Percentiles rank a stretch among this genome's conserved stretches.
phyloP scores from a whole-genome alignment of 306 rosid genomes.

The Notholithocarpus densiflorus region DNA sequence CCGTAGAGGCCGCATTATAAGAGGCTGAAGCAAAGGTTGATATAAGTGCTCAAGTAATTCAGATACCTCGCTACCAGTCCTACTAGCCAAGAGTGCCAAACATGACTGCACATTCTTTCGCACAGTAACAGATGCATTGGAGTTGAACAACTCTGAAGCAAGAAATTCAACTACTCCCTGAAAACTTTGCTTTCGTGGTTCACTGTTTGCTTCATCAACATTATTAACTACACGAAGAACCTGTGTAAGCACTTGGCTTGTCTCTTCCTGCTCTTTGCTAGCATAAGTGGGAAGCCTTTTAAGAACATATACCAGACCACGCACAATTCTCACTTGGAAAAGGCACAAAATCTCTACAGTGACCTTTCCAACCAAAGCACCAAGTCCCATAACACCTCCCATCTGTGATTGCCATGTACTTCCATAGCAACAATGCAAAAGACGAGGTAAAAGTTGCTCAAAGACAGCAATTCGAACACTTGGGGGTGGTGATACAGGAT shows the following conservation, averaged over 20 bases:
- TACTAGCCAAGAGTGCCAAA: slow-evolving; percentile 89
- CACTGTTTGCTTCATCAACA: slow-evolving; percentile 98
- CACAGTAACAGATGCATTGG: slow-evolving; percentile 88
- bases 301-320: slow-evolving; percentile 88
- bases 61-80: slow-evolving; percentile 99
- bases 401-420: slow-evolving; percentile 97
- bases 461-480: slow-evolving; percentile 94
- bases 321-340: slow-evolving; percentile 91
- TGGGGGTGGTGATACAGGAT: slow-evolving; percentile 98
- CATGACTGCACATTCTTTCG: slow-evolving; percentile 96
- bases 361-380: slow-evolving; percentile 98
- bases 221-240: slow-evolving; percentile 98
- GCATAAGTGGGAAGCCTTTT: slow-evolving; percentile 94
- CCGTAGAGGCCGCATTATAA: slow-evolving; percentile 73
- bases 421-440: slow-evolving; percentile 97
- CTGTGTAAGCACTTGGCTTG: slow-evolving; percentile 97
- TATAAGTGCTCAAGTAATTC: slow-evolving; percentile 87
- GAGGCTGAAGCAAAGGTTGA: slow-evolving; percentile 93
- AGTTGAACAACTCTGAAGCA: slow-evolving; percentile 90
- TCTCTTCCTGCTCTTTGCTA: slow-evolving; percentile 98
- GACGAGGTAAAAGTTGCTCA: slow-evolving; percentile 93
- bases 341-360: slow-evolving; percentile 86
- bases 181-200: slow-evolving; percentile 85
- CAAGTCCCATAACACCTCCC: slow-evolving; percentile 98
- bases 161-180: slow-evolving; percentile 91